Evolutionary conservation across 108 stramenopile genomes (phyloP).

Genomic region (Nitzschia inconspicua): DNA sequence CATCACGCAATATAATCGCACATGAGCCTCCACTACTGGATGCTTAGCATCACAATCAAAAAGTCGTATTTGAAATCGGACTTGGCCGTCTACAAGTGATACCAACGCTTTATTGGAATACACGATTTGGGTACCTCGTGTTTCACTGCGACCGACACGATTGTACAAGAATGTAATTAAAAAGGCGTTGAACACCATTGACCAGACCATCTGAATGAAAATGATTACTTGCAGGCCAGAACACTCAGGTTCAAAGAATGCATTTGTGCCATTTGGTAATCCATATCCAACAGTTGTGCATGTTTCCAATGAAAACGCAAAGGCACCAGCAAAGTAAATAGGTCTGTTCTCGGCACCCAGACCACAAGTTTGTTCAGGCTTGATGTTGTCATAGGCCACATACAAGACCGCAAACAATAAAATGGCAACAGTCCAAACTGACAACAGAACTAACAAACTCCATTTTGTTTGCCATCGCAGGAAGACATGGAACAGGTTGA

Average conservation of each 20-base stretch:
- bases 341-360: slow-evolving; percentile 34
- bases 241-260: slow-evolving; percentile 33
- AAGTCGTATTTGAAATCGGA: too few species aligned
- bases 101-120: slow-evolving; percentile 77
- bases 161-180: slow-evolving; percentile 74
- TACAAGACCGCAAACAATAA: slow-evolving; percentile 69
- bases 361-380: slow-evolving; percentile 50
- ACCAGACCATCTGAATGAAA: slow-evolving; percentile 70
- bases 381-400: slow-evolving; percentile 30
- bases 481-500: slow-evolving; percentile 84
- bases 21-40: slow-evolving; percentile 85
- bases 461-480: slow-evolving; percentile 40
- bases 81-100: slow-evolving; percentile 26
- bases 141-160: slow-evolving; percentile 52
- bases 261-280: slow-evolving; percentile 2
- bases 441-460: slow-evolving; percentile 33
- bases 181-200: slow-evolving; percentile 81
- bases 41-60: slow-evolving; percentile 53
- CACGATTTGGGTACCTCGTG: slow-evolving; percentile 72
- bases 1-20: slow-evolving; percentile 71
- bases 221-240: slow-evolving; percentile 55
- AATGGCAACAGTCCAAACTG: slow-evolving; percentile 61
- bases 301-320: slow-evolving; percentile 82
- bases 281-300: slow-evolving; percentile 74
- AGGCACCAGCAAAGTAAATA: slow-evolving; percentile 41